Conservation (phyloP, 2,329 filamentous ascomycete genomes). For the Nemania abortiva region DNA sequence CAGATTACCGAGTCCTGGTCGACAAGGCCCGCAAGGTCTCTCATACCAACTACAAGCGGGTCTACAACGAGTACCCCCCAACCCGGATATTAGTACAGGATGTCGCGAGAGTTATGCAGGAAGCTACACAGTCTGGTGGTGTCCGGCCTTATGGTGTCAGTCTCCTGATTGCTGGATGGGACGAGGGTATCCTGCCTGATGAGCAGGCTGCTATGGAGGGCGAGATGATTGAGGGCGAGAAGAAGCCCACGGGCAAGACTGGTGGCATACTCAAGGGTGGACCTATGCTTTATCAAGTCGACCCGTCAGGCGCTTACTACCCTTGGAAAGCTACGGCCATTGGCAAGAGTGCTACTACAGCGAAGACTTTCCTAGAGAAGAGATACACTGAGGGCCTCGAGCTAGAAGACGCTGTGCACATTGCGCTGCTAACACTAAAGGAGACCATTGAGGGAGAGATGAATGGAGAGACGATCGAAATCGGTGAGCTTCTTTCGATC, state of each 20-base stretch:
- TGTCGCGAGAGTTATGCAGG: constrained; percentile 97
- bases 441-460: constrained; percentile 99
- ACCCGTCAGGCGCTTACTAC: constrained; percentile 98
- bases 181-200: constrained; percentile 94
- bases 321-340: constrained; percentile 99
- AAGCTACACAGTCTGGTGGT: constrained; percentile 97
- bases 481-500: constrained; percentile 71
- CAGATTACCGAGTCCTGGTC: constrained; percentile 96
- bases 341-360: constrained; percentile 97
- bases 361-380: constrained; percentile 99
- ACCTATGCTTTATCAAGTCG: constrained; percentile 97
- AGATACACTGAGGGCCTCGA: constrained; percentile 97
- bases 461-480: constrained; percentile 98
- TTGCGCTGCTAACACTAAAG: constrained; percentile 95
- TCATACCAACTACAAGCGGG: constrained; percentile 98
- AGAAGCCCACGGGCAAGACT: constrained; percentile 85
- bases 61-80: constrained; percentile 99
- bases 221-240: constrained; percentile 63
- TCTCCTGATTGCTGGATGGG: constrained; percentile 95
- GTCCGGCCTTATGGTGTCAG: constrained; percentile 97
- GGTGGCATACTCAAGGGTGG: constrained; percentile 96
- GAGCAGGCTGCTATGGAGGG: constrained; percentile 73
- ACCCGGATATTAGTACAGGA: constrained; percentile 99
- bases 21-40: constrained; percentile 98
- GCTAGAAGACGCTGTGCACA: constrained; percentile 98